These are phyloP conservation scores for Volvox carteri DNA, from an alignment of 163 green algal species.

Conservation along the genomic window DNA sequence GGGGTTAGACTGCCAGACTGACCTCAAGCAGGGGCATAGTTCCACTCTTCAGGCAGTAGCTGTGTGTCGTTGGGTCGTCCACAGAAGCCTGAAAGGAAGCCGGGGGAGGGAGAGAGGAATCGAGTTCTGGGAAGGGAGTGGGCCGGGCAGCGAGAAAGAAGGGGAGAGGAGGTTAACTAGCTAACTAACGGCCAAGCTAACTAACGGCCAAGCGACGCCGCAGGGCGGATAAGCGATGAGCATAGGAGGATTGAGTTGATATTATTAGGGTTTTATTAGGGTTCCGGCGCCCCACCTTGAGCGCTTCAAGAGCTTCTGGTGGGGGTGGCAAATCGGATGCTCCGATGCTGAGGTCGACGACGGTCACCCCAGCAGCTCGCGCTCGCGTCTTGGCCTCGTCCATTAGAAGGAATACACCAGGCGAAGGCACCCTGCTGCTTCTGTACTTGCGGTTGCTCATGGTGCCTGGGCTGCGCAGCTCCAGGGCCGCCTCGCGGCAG, in stretches of 20 bases:
- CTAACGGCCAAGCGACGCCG: no score
- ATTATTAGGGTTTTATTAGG: no score
- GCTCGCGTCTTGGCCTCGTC: constrained; percentile 54
- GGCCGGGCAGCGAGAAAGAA: no score
- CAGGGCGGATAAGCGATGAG: no score
- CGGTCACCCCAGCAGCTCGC: background rate
- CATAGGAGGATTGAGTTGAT: no score
- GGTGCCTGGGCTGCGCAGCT: background rate
- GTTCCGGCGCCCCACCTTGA: no score
- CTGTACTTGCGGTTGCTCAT: constrained; percentile 20
- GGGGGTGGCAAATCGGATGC: constrained; percentile 59
- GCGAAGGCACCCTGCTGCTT: constrained; percentile 48
- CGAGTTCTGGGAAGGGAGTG: no score
- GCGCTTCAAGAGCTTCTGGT: constrained; percentile 56
- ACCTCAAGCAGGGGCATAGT: constrained; percentile 68
- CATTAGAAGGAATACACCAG: constrained; percentile 62
- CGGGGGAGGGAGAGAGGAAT: no score
- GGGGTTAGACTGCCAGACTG: no score
- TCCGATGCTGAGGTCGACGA: constrained; percentile 69
- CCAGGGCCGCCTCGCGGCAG: background rate
- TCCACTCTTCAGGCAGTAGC: constrained; percentile 69
- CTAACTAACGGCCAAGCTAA: no score
- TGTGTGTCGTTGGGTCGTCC: constrained; percentile 66
- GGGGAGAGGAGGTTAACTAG: no score
- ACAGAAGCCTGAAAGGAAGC: constrained; percentile 59